phyloP scores from a whole-genome alignment of 2,329 filamentous ascomycete genomes.

The Scedosporium aurantiacum region DNA sequence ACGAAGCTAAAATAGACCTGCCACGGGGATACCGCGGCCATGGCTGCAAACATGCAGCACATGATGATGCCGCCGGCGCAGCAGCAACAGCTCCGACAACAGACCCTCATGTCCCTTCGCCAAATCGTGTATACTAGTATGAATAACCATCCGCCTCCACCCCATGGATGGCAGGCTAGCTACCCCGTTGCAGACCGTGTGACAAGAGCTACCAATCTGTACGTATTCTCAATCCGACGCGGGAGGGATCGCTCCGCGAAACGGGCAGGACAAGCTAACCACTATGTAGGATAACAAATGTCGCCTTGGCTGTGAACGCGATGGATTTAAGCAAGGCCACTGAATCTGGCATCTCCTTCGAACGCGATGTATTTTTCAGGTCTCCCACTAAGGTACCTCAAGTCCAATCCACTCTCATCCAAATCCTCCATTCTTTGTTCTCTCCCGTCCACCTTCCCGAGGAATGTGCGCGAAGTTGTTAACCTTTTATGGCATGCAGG shows the following conservation, averaged over 20 bases:
- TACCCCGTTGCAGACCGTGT: constrained; percentile 28
- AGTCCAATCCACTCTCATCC: background rate
- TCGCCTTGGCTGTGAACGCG: constrained; percentile 32
- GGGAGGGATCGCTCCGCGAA: too few relatives aligned
- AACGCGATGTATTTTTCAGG: constrained; percentile 34
- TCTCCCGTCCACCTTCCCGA: background rate
- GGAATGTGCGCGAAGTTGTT: constrained; percentile 9
- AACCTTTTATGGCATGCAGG: constrained; percentile 21
- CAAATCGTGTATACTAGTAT: constrained; percentile 30
- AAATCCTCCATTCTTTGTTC: background rate
- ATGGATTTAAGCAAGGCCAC: constrained; percentile 30
- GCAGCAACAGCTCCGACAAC: constrained; percentile 14
- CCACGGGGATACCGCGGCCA: constrained; percentile 21
- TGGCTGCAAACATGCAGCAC: constrained; percentile 50
- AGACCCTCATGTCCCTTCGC: constrained; percentile 21
- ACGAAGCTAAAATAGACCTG: background rate
- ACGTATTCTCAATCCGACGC: constrained; percentile 11
- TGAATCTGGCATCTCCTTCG: constrained; percentile 31
- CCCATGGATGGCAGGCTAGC: constrained; percentile 28
- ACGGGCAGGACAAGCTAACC: too few relatives aligned
- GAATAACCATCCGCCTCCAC: constrained; percentile 19
- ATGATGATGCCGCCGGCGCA: constrained; percentile 38
- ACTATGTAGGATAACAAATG: constrained; percentile 35
- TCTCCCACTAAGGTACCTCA: constrained; percentile 36
- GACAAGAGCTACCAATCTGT: constrained; percentile 32